Evolutionary conservation across 1,284 basidiomycete genomes (phyloP), one percentile per base, ranked within the genome.

Genomic region (Vanrija pseudolonga): DNA sequence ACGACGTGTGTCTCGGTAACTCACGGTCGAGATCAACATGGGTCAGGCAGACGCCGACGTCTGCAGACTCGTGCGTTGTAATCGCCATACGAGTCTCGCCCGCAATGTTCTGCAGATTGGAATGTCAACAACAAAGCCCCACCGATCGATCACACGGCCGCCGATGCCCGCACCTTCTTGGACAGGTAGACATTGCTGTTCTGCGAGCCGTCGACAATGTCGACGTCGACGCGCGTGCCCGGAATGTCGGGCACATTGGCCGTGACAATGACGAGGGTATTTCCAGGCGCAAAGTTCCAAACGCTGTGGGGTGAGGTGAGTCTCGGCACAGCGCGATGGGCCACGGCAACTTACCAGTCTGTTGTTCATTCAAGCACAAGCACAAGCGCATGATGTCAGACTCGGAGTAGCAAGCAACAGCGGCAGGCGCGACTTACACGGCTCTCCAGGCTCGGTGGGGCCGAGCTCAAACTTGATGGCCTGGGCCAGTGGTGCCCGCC

Each of bases 41-140:
- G 72, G 80, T 87, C 71, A 98, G 85, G 79, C 95, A 98, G 2
- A 98, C 92, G 1, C 95, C 95, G 6, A 98, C 84, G 70, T 98
- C 93, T 3, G 90, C 93, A 49, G 94, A 89, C 28, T 85, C 83
- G 76, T 98, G 95, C 14, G 93, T 88, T 17, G 95, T 98, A 65
- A 98, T 84, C 5, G 95, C 96, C 59, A 98, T 81, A 61, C 95
- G 82, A 18, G 93, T 91, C 81, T 98, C 95, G 9, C 85, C 89
- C 56, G 85, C 87, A 67, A 98, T 88, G 51, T 84, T 85, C 74
- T 76, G 50, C 3, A 9, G 3, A 36, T 50, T n/a, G 47, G 55
- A 12, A 14, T 2, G 32, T 15, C 12, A 32, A 12, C 32, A 32
- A 15, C 12, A 32, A 14, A n/a, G n/a, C n/a, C n/a, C n/a, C n/a